A percentile compares a stretch with the other conserved stretches of the same genome.
phyloP scores from a whole-genome alignment of 805 yeast species.

The Myxozyma monticola region DNA sequence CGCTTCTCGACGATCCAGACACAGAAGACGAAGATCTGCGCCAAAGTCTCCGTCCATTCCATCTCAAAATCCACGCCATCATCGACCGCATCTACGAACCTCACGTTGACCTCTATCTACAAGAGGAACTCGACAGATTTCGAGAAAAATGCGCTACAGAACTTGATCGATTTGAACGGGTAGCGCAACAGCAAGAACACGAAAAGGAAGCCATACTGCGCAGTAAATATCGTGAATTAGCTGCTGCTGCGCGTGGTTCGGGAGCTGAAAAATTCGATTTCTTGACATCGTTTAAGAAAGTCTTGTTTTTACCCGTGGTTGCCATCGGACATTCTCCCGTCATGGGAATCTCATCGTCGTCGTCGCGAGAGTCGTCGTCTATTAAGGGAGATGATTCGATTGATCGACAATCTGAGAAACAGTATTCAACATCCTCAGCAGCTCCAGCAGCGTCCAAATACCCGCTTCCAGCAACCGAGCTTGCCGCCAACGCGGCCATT shows the following conservation, averaged over 20 bases:
- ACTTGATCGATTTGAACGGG: conserved; percentile 38
- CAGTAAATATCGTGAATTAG: conserved; percentile 45
- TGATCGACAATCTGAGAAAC: conserved; percentile 14
- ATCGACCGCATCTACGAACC: conserved; percentile 34
- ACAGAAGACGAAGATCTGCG: conserved; percentile 7
- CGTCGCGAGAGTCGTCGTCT: conserved; percentile 16
- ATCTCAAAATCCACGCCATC: conserved; percentile 28
- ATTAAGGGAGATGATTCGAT: conserved; percentile 10
- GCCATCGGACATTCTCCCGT: conserved; percentile 20
- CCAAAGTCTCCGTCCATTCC: conserved; percentile 10
- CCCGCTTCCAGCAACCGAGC: conserved; percentile 52
- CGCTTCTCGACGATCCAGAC: conserved; percentile 34
- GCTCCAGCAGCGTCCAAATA: conserved; percentile 9
- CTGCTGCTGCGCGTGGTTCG: conserved; percentile 20
- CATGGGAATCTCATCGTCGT: conserved; percentile 1
- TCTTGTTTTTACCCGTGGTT: conserved; percentile 43
- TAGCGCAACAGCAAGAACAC: conserved; percentile 47
- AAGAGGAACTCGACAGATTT: conserved; percentile 37
- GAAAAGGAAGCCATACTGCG: conserved; percentile 51
- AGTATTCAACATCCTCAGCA: not conserved
- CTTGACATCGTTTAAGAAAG: conserved; percentile 52
- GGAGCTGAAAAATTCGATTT: conserved; percentile 51
- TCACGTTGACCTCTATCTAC: conserved; percentile 36
- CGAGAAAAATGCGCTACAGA: conserved; percentile 32
- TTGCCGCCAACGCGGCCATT: conserved; percentile 79